Evolutionary conservation across 2,329 filamentous ascomycete genomes (phyloP).

Genomic region (Cercospora canescens): DNA sequence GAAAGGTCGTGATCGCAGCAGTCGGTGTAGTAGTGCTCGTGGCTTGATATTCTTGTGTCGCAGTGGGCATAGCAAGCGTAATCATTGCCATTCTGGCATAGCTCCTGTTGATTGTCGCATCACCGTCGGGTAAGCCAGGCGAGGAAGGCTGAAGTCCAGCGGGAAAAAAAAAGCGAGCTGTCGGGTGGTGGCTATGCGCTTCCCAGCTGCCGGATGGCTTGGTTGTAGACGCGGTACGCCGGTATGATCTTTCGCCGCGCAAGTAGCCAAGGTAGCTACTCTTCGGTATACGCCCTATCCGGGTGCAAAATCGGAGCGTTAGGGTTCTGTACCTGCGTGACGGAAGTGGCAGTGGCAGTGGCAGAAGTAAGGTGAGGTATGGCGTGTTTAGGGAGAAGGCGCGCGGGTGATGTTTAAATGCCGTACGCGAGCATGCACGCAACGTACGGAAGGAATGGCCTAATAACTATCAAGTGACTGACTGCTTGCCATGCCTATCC

Average conservation of each 20-base stretch:
- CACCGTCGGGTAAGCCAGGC: background rate
- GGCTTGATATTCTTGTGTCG: background rate
- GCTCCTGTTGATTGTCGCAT: background rate
- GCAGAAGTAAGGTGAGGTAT: background rate
- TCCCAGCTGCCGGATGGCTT: background rate
- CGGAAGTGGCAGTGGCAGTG: constrained; percentile 1
- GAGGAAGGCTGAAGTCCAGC: background rate
- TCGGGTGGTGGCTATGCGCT: background rate
- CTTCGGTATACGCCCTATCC: background rate
- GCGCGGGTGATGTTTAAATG: background rate
- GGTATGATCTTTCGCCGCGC: background rate
- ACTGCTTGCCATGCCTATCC: background rate
- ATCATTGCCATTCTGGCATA: constrained; percentile 1
- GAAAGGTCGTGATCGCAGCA: background rate
- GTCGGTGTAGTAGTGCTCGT: background rate
- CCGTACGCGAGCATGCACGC: background rate
- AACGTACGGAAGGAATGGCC: background rate
- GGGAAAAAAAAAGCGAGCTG: background rate
- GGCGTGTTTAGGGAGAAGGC: background rate
- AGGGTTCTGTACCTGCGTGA: background rate
- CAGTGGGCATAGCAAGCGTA: background rate
- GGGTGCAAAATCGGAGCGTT: background rate
- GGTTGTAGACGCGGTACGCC: background rate
- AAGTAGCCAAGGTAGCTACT: background rate
- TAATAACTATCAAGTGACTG: background rate